These are phyloP conservation scores for Septoria linicola DNA, from an alignment of 2,329 filamentous ascomycete species.

Conservation along the genomic window DNA sequence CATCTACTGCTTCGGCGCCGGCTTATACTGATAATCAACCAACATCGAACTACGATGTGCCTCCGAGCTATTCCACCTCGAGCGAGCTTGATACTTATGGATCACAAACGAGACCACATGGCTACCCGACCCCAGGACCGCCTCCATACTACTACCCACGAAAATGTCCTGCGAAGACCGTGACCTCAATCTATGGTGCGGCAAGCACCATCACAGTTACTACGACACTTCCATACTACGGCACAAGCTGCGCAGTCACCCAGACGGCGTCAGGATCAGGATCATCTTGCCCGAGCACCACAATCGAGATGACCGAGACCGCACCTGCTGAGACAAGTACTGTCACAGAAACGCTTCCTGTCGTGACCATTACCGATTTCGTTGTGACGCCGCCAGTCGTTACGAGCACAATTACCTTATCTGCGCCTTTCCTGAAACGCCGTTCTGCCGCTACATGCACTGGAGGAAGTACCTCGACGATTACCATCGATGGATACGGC, in stretches of 20 bases:
- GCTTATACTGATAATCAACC: background rate
- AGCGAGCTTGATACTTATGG: background rate
- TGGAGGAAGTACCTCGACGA: background rate
- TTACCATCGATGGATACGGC: background rate
- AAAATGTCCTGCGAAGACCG: background rate
- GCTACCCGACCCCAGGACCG: background rate
- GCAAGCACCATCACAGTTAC: background rate
- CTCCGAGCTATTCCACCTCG: background rate
- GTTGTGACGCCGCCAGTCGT: background rate
- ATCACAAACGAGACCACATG: no score
- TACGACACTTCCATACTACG: background rate
- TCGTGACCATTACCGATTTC: background rate
- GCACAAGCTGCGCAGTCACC: background rate
- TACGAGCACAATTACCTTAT: background rate
- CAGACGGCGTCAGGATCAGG: background rate
- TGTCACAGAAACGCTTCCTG: background rate
- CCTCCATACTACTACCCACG: background rate
- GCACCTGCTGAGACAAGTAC: conserved; percentile 1
- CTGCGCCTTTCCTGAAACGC: background rate
- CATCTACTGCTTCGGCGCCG: background rate
- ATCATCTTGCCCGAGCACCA: background rate
- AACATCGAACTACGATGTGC: no score
- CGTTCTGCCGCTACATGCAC: no score
- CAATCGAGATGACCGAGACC: conserved; percentile 3
- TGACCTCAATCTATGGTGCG: background rate